Evolutionary conservation across 2,329 filamentous ascomycete genomes (phyloP), one percentile per base, ranked within the genome.

Genomic region (Onygenales sp.): DNA sequence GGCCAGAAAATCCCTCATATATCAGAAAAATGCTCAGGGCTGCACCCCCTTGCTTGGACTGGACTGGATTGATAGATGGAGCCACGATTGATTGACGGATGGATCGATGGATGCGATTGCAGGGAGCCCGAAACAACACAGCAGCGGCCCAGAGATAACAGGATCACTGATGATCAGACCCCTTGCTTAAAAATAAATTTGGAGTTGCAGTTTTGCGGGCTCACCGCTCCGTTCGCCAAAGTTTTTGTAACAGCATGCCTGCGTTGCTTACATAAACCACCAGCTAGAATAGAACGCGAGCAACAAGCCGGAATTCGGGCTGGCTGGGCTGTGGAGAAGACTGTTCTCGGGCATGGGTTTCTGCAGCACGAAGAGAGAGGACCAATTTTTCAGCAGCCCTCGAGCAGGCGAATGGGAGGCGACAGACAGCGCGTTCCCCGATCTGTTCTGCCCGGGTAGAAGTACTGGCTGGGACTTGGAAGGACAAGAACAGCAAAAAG

Each of bases 1-100:
- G 47, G 14, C 21, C 11, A 39, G 35, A 49, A 49, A 49, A 49
- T 49, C 35, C 47, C 47, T 49, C 47, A 41, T 49, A 49, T 49
- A 49, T 39, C 11, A 41, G n/a, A 9, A 6, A 14, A 41, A 7
- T 27, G 21, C 5, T 27, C 3, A 27, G 21, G 21, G 21, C 21
- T 27, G 35, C 33, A 27, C 27, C 31, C 13, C 36, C 36, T 49
- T 49, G 2, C 41, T 39, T 41, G 17, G 35, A 41, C 21, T 14
- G 21, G 21, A 9, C 35, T 31, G 36, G 36, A 49, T 49, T 41
- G 36, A 41, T 10, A 32, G 35, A 7, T 49, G 46, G 46, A 21
- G 21, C 47, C 47, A 41, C 36, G 36, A 49, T 27, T 27, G 21
- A 27, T 27, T 27, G 21, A 27, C 21, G 21, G 21, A 27, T 27